Evolutionary conservation across 306 rosid species (phyloP).

Genomic region (Pyrus betulifolia): DNA sequence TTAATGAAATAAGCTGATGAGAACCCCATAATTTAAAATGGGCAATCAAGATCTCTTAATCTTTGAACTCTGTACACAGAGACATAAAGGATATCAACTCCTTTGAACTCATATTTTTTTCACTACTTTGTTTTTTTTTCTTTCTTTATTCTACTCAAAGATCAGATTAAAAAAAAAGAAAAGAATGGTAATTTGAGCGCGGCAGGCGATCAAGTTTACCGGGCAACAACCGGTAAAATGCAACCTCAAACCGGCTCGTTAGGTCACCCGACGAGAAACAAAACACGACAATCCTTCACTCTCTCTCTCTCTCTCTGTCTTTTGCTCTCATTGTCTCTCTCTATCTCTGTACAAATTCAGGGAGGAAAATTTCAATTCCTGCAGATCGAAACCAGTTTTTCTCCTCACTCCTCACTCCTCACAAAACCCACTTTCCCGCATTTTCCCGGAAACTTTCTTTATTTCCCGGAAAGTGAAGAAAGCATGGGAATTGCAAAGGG

Average conservation of each 20-base stretch:
- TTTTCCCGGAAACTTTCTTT: conserved; percentile 25
- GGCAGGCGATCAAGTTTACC: background rate
- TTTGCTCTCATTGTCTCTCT: conserved; percentile 12
- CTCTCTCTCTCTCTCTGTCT: background rate
- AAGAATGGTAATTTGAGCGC: background rate
- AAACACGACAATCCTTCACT: conserved; percentile 13
- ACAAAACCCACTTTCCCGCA: conserved; percentile 19
- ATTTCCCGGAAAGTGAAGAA: conserved; percentile 20
- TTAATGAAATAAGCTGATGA: too few species aligned
- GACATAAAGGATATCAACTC: too few species aligned
- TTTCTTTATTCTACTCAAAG: too few species aligned
- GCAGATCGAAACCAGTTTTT: conserved; percentile 23
- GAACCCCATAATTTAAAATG: too few species aligned
- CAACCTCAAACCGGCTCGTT: conserved; percentile 18
- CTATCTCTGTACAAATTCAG: background rate
- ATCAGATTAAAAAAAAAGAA: too few species aligned
- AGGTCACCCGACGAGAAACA: conserved; percentile 17
- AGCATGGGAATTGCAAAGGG: conserved; percentile 23
- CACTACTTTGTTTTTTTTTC: too few species aligned
- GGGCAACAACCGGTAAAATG: conserved; percentile 21
- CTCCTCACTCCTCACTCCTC: conserved; percentile 5
- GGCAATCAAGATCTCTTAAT: too few species aligned
- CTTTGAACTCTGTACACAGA: too few species aligned
- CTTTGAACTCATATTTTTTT: too few species aligned
- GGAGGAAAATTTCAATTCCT: background rate